Evolutionary conservation across 208 protist species (phyloP).

Genomic region (Leishmania tarentolae): DNA sequence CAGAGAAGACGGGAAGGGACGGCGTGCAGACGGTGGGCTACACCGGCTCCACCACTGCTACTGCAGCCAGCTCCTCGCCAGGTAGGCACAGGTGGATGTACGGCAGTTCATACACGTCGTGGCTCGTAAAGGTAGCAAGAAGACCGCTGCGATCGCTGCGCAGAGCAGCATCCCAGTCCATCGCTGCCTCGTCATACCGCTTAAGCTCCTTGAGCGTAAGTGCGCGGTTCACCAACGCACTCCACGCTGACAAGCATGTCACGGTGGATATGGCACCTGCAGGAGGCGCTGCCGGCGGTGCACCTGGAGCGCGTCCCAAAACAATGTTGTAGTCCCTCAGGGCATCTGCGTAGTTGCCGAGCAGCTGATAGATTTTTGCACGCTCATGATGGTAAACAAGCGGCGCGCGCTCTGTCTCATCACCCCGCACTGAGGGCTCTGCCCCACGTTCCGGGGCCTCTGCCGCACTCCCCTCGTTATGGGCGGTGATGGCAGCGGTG

Average conservation of each 20-base stretch:
- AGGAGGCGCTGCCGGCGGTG: neutral
- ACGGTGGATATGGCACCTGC: neutral
- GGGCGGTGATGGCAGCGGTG: constrained; percentile 43
- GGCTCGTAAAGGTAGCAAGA: constrained; percentile 48
- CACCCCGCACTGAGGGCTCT: neutral
- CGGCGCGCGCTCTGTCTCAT: neutral
- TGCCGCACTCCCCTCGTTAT: constrained; percentile 10
- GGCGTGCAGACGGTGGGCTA: neutral
- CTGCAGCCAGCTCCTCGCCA: constrained; percentile 44
- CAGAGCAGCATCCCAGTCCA: constrained; percentile 84
- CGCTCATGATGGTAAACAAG: constrained; percentile 75
- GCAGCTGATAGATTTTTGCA: constrained; percentile 80
- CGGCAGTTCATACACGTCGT: constrained; percentile 60
- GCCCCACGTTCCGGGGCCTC: neutral
- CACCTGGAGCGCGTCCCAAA: constrained; percentile 21
- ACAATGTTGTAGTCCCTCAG: constrained; percentile 84
- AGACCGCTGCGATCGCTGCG: constrained; percentile 49
- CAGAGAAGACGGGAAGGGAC: neutral
- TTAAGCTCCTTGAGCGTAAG: constrained; percentile 83
- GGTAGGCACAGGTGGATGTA: constrained; percentile 64
- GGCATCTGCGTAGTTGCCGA: constrained; percentile 53
- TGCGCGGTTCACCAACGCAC: constrained; percentile 79
- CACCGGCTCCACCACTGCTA: neutral
- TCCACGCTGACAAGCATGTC: constrained; percentile 17
- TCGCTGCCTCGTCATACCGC: constrained; percentile 72